phyloP scores from a whole-genome alignment of 208 protist species.

The Wallacemonas rigidus region DNA sequence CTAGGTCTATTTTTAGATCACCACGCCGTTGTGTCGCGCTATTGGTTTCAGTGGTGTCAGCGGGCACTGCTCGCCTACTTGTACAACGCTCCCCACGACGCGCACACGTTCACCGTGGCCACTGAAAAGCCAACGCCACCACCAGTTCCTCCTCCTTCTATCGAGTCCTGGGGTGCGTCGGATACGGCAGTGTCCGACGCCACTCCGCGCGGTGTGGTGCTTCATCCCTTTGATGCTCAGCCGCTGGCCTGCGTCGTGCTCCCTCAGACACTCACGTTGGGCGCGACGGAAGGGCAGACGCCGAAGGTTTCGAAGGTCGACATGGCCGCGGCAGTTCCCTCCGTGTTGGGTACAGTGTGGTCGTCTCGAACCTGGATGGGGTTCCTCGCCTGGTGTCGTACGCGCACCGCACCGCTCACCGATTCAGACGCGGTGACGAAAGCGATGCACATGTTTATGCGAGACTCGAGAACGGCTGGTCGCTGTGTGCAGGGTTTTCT shows the following conservation, averaged over 20 bases:
- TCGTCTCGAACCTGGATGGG: background rate
- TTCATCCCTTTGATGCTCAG: background rate
- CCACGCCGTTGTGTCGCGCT: constrained; percentile 32
- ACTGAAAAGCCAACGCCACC: background rate
- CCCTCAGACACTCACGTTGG: background rate
- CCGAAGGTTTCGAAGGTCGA: background rate
- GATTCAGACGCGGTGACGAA: background rate
- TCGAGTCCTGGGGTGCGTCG: background rate
- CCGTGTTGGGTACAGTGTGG: background rate
- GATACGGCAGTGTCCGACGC: background rate
- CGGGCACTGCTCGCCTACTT: constrained; percentile 38
- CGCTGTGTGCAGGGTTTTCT: constrained; percentile 5
- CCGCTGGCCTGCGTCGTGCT: constrained; percentile 6
- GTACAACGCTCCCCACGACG: constrained; percentile 10
- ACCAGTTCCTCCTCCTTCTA: background rate
- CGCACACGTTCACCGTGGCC: background rate
- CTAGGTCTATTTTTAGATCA: constrained; percentile 62
- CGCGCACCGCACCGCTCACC: too few relatives aligned
- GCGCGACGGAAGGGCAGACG: background rate
- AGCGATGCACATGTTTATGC: background rate
- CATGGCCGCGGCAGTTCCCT: background rate
- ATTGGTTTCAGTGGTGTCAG: constrained; percentile 61
- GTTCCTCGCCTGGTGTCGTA: background rate
- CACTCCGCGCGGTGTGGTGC: background rate
- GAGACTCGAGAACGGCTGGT: background rate